These are phyloP conservation scores for Triangularia verruculosa DNA, from an alignment of 2,329 filamentous ascomycete genomes.

Conservation along the genomic window DNA sequence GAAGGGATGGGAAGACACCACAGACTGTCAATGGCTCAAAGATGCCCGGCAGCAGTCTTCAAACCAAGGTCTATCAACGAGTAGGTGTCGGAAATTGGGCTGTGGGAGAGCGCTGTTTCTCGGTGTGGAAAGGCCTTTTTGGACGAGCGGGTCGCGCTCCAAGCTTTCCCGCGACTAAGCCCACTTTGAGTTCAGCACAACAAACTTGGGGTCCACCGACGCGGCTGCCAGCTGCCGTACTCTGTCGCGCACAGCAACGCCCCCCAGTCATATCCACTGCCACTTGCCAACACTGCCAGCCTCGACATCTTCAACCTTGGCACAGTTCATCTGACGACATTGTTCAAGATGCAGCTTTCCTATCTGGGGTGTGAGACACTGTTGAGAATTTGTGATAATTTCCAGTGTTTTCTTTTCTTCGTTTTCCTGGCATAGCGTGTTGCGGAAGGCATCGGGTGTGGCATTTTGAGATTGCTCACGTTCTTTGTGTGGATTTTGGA, in stretches of 20 bases:
- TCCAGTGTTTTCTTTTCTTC: neutral
- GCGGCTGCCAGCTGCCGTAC: constrained; percentile 23
- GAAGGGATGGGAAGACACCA: neutral
- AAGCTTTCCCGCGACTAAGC: constrained; percentile 27
- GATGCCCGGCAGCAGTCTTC: neutral
- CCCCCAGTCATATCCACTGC: constrained; percentile 1
- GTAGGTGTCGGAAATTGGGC: constrained; percentile 9
- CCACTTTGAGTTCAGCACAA: constrained; percentile 27
- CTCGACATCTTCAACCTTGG: constrained; percentile 7
- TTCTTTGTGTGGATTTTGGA: constrained; percentile 1
- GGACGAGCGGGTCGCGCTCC: constrained; percentile 18
- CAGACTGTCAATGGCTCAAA: constrained; percentile 13
- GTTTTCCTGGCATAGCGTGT: neutral
- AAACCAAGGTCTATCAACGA: neutral
- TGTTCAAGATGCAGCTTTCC: neutral
- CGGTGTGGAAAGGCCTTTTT: constrained; percentile 21
- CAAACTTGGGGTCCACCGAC: constrained; percentile 29
- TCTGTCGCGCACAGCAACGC: constrained; percentile 30
- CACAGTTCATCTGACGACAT: constrained; percentile 10
- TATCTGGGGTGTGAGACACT: constrained; percentile 3
- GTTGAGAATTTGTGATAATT: neutral
- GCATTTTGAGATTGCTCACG: neutral
- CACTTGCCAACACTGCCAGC: constrained; percentile 13
- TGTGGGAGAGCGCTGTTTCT: constrained; percentile 11
- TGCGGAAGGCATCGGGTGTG: neutral